These are phyloP conservation scores for Mycogone perniciosa DNA, from an alignment of 2,329 filamentous ascomycete genomes.

Conservation along the genomic window DNA sequence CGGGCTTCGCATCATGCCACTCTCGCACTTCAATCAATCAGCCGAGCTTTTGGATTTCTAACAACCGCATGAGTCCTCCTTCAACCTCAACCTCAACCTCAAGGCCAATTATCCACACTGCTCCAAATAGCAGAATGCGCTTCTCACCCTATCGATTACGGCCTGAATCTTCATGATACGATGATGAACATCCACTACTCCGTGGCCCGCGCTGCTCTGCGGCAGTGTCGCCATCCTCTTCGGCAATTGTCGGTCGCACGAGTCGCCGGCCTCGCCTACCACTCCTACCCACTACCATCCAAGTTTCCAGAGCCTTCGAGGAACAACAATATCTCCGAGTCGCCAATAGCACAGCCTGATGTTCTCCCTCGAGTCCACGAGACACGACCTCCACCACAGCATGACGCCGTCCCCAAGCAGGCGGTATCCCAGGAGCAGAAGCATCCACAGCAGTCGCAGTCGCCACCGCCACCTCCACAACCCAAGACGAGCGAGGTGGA, in stretches of 20 bases:
- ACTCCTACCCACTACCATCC: slow-evolving; percentile 46
- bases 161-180: slow-evolving; percentile 19
- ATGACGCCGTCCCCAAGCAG: slow-evolving; percentile 17
- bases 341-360: slow-evolving; percentile 40
- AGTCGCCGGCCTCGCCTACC: slow-evolving; percentile 35
- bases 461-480: slow-evolving; percentile 14
- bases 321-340: slow-evolving; percentile 39
- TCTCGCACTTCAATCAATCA: neutral
- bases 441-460: slow-evolving; percentile 9
- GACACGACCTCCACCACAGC: slow-evolving; percentile 38
- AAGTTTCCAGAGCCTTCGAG: slow-evolving; percentile 34
- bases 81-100: neutral
- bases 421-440: slow-evolving; percentile 10
- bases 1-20: slow-evolving; percentile 15
- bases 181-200: slow-evolving; percentile 40
- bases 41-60: slow-evolving; percentile 10
- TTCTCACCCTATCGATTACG: neutral
- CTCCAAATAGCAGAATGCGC: slow-evolving; percentile 9
- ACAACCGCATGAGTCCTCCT: slow-evolving; percentile 7
- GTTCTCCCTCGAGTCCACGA: slow-evolving; percentile 45
- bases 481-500: slow-evolving; percentile 50
- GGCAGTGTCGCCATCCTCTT: slow-evolving; percentile 32
- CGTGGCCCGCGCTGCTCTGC: slow-evolving; percentile 35
- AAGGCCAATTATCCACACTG: neutral
- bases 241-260: slow-evolving; percentile 38